Base-by-base conservation (phyloP, 2,329 filamentous ascomycete genomes). In the Dryadomyces quercivorus region DNA sequence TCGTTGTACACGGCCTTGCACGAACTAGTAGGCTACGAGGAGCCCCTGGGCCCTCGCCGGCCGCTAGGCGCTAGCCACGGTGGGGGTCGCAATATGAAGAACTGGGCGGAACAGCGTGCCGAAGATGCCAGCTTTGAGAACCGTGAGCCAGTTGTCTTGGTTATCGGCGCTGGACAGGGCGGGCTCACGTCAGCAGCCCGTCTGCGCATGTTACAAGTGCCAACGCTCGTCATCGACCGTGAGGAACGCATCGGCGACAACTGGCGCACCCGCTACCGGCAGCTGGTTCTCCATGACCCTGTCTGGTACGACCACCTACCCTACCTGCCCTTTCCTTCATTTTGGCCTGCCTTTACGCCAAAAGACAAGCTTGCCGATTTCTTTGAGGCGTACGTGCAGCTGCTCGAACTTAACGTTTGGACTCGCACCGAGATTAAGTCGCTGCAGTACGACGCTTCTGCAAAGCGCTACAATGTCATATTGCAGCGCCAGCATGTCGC, bases 361-460 rank as follows among this genome's bases (percentile, higher is more conserved):
- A 87, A 86, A 62, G 83, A 87, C 64, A 87, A 87, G 62, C 69
- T 86, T 0, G 84, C 74, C 1, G 80, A 85, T 46, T 88, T 80
- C 67, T 81, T 87, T 57, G 82, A 86, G 59, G 69, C 75, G 0
- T 87, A 88, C 59, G 83, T 76, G 0, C 75, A 70, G 5, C 66
- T 80, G 0, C 70, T 87, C n/a, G 84, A 88, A 60, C 72, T 88
- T 44, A 84, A 86, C 57, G 75, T 85, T 26, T 86, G 83, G 84
- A 78, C 72, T 0, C 68, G 66, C 12, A 80, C 80, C 0, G 73
- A 68, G 1, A 60, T 86, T 0, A 65, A 63, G 1, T 65, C 69
- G 0, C 69, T 76, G 0, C 67, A 67, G 2, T 85, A 76, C 71
- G 72, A 80, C 22, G 75, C 79, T 0, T 59, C 60, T 0, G 66